A percentile compares a stretch with the other conserved stretches of the same genome.
Evolutionary conservation across 2,329 filamentous ascomycete genomes (phyloP).

Genomic region (Metarhizium album): DNA sequence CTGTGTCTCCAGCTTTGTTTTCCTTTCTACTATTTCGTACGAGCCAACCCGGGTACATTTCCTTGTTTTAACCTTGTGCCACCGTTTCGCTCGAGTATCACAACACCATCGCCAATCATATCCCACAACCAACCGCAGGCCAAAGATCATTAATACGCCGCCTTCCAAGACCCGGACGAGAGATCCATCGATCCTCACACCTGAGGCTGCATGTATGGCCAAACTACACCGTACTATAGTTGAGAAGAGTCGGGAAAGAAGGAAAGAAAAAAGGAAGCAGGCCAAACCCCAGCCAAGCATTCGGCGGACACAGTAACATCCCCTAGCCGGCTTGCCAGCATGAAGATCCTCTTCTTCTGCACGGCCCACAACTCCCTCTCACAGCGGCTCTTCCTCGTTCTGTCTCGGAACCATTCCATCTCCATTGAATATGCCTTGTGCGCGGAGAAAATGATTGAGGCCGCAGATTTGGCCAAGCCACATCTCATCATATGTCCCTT

Average conservation of each 20-base stretch:
- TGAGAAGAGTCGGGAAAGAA: background rate
- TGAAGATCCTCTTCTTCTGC: constrained; percentile 32
- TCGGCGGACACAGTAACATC: background rate
- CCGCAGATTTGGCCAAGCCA: constrained; percentile 24
- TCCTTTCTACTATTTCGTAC: too few species aligned
- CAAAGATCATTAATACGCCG: background rate
- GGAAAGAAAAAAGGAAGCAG: background rate
- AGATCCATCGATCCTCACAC: background rate
- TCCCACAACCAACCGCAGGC: background rate
- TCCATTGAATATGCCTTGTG: constrained; percentile 29
- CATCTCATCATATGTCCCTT: constrained; percentile 32
- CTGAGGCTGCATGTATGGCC: background rate
- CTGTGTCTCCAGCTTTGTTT: background rate
- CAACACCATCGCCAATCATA: background rate
- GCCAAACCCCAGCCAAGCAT: background rate
- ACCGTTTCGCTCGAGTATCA: background rate
- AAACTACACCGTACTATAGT: too few species aligned
- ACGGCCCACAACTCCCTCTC: constrained; percentile 34
- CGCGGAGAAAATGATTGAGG: constrained; percentile 24
- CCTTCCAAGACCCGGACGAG: background rate
- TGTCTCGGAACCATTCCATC: constrained; percentile 24
- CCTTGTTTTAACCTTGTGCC: background rate
- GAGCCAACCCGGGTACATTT: background rate
- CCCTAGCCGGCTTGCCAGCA: constrained; percentile 3
- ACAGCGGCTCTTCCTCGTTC: constrained; percentile 25